Evolutionary conservation across 176 grass and related monocot species (phyloP).

Genomic region (Lolium multiflorum): DNA sequence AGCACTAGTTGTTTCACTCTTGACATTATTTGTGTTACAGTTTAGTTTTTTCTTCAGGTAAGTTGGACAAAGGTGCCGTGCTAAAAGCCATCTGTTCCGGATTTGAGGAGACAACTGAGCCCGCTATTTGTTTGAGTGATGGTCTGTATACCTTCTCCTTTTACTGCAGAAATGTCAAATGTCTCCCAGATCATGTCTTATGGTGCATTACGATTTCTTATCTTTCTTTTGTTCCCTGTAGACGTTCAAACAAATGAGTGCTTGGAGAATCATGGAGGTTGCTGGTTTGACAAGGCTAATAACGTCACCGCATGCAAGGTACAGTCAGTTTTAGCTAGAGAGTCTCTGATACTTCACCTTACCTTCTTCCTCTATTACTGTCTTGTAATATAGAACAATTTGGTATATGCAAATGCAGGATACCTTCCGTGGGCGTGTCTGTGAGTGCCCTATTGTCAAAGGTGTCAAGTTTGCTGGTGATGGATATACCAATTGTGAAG

Average conservation of each 20-base stretch:
- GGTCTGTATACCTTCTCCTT: slow-evolving; percentile 51
- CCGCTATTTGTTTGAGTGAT: slow-evolving; percentile 78
- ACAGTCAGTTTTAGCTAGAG: slow-evolving; percentile 22
- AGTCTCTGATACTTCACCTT: slow-evolving; percentile 30
- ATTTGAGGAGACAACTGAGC: slow-evolving; percentile 92
- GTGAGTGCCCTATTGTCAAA: slow-evolving; percentile 81
- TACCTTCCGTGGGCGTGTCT: slow-evolving; percentile 93
- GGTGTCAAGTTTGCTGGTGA: slow-evolving; percentile 90
- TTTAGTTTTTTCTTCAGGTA: slow-evolving; percentile 59
- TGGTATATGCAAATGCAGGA: slow-evolving; percentile 54
- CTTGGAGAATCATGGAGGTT: slow-evolving; percentile 94
- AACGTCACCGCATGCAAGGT: slow-evolving; percentile 91
- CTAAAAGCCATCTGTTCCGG: slow-evolving; percentile 91
- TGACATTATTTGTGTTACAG: slow-evolving; percentile 47
- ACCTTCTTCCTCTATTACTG: slow-evolving; percentile 10
- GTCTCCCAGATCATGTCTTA: slow-evolving; percentile 41
- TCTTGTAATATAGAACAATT: slow-evolving; percentile 34
- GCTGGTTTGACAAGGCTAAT: slow-evolving; percentile 72
- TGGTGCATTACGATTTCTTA: background rate
- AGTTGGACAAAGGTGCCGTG: slow-evolving; percentile 85
- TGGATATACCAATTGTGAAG: slow-evolving; percentile 91
- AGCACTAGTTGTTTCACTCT: background rate
- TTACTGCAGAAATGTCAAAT: slow-evolving; percentile 30
- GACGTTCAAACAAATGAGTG: slow-evolving; percentile 96
- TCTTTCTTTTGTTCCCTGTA: slow-evolving; percentile 42